phyloP scores from a whole-genome alignment of 805 yeast species.

The Saccharomycopsis guyanensis region DNA sequence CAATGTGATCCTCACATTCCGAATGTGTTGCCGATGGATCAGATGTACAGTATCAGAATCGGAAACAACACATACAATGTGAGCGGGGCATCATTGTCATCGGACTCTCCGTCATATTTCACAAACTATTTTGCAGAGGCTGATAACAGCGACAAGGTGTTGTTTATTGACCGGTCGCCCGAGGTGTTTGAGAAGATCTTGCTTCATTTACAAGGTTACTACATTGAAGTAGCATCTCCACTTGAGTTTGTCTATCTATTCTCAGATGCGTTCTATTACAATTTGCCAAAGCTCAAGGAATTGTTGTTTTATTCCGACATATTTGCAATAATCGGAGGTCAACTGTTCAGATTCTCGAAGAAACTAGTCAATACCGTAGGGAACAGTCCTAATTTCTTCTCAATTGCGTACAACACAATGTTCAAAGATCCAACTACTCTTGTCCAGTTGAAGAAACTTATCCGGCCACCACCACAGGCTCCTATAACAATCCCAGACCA shows the following conservation, averaged over 20 bases:
- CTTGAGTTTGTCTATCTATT: slow-evolving; percentile 53
- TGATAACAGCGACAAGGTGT: slow-evolving; percentile 25
- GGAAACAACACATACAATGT: slow-evolving; percentile 50
- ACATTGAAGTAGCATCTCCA: slow-evolving; percentile 51
- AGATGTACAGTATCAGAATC: slow-evolving; percentile 61
- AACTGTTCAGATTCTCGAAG: slow-evolving; percentile 51
- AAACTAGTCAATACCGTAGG: slow-evolving; percentile 51
- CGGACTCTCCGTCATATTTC: slow-evolving; percentile 85
- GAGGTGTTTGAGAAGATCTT: slow-evolving; percentile 57
- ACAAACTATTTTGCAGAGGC: slow-evolving; percentile 51
- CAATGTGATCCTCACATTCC: slow-evolving; percentile 40
- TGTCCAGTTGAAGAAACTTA: slow-evolving; percentile 33
- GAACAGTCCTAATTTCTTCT: slow-evolving; percentile 71
- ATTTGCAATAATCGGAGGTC: slow-evolving; percentile 49
- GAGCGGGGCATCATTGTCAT: slow-evolving; percentile 78
- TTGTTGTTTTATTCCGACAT: slow-evolving; percentile 47
- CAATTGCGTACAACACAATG: slow-evolving; percentile 48
- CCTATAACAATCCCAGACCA: slow-evolving; percentile 48
- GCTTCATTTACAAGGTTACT: slow-evolving; percentile 76
- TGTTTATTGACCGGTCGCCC: slow-evolving; percentile 72
- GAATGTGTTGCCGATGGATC: slow-evolving; percentile 55
- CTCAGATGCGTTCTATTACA: slow-evolving; percentile 67
- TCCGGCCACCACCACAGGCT: slow-evolving; percentile 74
- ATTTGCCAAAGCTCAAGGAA: slow-evolving; percentile 47
- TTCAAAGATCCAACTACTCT: slow-evolving; percentile 42